Conservation (phyloP, 768 basidiomycete genomes). For the Tulasnella sp. region DNA sequence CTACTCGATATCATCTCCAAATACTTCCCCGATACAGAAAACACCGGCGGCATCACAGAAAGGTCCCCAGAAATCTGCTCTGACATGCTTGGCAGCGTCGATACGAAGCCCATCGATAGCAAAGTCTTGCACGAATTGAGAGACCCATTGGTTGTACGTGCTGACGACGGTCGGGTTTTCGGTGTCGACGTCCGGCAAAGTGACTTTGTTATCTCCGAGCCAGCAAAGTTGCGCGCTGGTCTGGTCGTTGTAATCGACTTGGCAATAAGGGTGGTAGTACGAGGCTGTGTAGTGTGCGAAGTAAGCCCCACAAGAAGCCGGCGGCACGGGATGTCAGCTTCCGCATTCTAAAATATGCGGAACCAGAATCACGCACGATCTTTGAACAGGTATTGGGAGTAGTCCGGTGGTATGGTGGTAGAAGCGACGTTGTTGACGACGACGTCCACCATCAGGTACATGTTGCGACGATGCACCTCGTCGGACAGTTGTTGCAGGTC, state of each 20-base stretch:
- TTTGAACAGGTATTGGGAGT: conserved; percentile 58
- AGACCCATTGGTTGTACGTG: conserved; percentile 59
- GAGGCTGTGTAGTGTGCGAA: neutral
- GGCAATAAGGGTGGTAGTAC: conserved; percentile 68
- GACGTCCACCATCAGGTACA: conserved; percentile 82
- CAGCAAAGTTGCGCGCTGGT: conserved; percentile 69
- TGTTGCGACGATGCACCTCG: conserved; percentile 58
- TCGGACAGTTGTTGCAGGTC: conserved; percentile 57
- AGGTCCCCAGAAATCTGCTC: conserved; percentile 60
- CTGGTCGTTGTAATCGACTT: conserved; percentile 55
- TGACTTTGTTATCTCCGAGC: conserved; percentile 65
- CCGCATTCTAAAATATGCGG: neutral
- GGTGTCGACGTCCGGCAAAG: conserved; percentile 72
- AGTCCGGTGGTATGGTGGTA: conserved; percentile 47
- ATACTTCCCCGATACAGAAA: conserved; percentile 79
- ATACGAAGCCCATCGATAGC: conserved; percentile 79
- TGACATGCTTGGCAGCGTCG: conserved; percentile 59
- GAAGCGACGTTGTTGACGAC: conserved; percentile 83
- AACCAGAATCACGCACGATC: conserved; percentile 31
- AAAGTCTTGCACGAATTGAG: conserved; percentile 54
- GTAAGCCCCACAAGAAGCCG: neutral
- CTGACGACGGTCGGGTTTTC: conserved; percentile 49
- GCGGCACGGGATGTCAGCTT: neutral
- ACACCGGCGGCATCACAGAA: conserved; percentile 69
- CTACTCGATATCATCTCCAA: conserved; percentile 34